Percentiles rank a stretch among this genome's conserved stretches.
phyloP scores from a whole-genome alignment of 192 early-diverging fungal genomes.

The Rhizophagus sp. region DNA sequence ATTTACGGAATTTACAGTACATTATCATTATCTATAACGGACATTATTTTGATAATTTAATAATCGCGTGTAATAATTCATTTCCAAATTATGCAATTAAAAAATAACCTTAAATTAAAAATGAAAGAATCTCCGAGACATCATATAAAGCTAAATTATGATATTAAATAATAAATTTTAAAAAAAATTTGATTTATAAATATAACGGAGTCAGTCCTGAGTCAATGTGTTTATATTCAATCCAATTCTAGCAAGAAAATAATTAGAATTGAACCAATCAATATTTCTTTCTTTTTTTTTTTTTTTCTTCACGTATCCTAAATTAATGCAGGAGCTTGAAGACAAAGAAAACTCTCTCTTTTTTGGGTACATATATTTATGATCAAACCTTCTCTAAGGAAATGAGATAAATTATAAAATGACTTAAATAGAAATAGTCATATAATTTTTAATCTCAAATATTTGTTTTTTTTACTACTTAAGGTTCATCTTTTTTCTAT shows the following conservation, averaged over 20 bases:
- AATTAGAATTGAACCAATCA: background rate
- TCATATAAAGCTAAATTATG: no score
- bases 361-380: no score
- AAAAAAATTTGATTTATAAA: no score
- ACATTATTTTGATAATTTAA: background rate
- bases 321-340: background rate
- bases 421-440: background rate
- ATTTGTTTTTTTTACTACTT: background rate
- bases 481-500: no score
- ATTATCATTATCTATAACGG: background rate
- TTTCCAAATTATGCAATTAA: background rate
- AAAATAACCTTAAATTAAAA: background rate
- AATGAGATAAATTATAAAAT: background rate
- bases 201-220: background rate
- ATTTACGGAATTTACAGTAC: background rate
- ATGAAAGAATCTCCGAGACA: background rate
- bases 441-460: background rate
- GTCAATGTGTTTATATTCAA: background rate
- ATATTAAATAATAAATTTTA: no score
- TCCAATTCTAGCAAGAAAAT: background rate
- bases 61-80: background rate
- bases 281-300: no score
- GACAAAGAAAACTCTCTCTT: background rate
- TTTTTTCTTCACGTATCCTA: background rate
- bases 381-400: no score